Evolutionary conservation across 2,329 filamentous ascomycete species (phyloP).

Genomic region (Fusarium verticillioides): DNA sequence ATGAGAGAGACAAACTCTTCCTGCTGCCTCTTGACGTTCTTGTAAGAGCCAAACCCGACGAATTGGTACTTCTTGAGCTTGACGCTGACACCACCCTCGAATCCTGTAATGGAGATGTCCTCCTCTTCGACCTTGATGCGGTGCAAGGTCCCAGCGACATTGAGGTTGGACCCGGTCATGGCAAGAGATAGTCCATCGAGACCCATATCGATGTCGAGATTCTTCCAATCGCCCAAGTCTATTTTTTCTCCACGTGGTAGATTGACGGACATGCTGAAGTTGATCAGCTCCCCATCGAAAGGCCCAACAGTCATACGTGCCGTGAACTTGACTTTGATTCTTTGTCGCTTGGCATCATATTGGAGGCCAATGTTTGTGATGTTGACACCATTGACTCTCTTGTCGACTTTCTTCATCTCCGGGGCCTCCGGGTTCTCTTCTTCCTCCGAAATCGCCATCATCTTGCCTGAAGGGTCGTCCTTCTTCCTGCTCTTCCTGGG

Average conservation of each 20-base stretch:
- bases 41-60: not conserved
- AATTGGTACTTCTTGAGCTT: not conserved
- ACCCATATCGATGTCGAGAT: not conserved
- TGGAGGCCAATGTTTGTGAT: not conserved
- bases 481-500: not conserved
- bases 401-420: not conserved
- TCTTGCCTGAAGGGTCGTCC: not conserved
- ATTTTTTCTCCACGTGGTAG: not conserved
- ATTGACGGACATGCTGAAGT: not conserved
- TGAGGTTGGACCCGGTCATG: not conserved
- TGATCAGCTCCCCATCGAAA: not conserved
- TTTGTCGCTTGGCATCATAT: not conserved
- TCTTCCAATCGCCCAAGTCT: not conserved
- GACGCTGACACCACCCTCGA: not conserved
- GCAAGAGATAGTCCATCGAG: not conserved
- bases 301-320: not conserved
- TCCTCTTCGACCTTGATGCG: not conserved
- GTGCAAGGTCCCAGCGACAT: not conserved
- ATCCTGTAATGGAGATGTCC: not conserved
- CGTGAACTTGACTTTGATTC: not conserved
- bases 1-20: not conserved
- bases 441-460: accelerated
- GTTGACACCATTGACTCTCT: not conserved
- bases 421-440: not conserved
- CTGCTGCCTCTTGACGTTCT: not conserved